Conservation (phyloP, 192 early-diverging fungal species). For the Chytriomyces sp. region DNA sequence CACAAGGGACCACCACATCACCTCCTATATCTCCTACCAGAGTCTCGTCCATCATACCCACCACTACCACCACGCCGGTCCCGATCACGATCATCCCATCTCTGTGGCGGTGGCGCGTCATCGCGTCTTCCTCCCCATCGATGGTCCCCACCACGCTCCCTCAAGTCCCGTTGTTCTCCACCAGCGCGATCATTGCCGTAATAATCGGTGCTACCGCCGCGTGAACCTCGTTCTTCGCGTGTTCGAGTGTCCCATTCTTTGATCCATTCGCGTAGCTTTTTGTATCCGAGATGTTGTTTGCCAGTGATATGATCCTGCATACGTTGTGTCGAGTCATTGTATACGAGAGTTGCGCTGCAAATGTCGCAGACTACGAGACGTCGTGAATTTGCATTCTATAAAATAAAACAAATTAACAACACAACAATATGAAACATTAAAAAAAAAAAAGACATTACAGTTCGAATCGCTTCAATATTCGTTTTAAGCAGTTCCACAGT, state of each 20-base stretch:
- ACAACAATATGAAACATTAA: background rate
- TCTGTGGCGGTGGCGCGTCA: constrained; percentile 19
- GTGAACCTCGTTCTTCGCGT: constrained; percentile 46
- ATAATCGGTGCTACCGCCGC: constrained; percentile 2
- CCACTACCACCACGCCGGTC: background rate
- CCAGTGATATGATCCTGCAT: constrained; percentile 82
- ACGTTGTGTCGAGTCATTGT: constrained; percentile 80
- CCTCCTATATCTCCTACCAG: background rate
- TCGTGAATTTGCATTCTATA: constrained; percentile 58
- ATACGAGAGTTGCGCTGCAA: constrained; percentile 82
- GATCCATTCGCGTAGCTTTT: constrained; percentile 74
- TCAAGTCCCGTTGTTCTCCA: background rate
- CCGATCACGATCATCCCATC: constrained; percentile 46
- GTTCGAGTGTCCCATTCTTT: constrained; percentile 64
- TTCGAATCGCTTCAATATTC: constrained; percentile 63
- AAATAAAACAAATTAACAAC: background rate
- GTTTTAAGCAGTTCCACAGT: constrained; percentile 72
- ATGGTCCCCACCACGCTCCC: constrained; percentile 9
- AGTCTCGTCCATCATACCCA: background rate
- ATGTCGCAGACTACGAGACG: constrained; percentile 82
- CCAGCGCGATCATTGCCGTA: constrained; percentile 9
- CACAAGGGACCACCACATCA: background rate
- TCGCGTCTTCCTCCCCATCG: constrained; percentile 44
- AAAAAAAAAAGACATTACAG: constrained; percentile 44
- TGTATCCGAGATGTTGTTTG: constrained; percentile 84